Base-by-base conservation (phyloP, 2,329 filamentous ascomycete genomes). In the Fusarium sacchari region DNA sequence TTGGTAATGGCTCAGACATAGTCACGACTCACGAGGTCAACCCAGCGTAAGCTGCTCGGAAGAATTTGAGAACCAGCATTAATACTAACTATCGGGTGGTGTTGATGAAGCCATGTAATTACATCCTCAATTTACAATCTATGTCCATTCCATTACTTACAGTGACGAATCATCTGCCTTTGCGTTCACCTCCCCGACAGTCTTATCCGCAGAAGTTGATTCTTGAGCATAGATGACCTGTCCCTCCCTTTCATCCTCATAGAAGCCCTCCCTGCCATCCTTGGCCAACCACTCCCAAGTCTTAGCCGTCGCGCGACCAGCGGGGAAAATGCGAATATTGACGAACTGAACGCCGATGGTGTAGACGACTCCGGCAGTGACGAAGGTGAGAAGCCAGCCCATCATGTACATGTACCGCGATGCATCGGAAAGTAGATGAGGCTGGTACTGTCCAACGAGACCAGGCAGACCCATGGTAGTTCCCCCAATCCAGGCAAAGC, bases 401-500 rank as follows among this genome's bases (percentile, higher is more conserved):
- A 60, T 60, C 57, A 40, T 60, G 11, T 60, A 60, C 57, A 53
- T 60, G 9, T 60, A 60, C 2, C 57, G 44, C 2, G 57, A 60
- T 4, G 57, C 57, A 17, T 60, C 24, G 1, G 57, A 37, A 1
- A 60, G 46, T 1, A 60, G 34, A 28, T 60, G 34, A 3, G 59
- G 39, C n/a, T 43, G 50, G 3, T 60, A 60, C 3, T 61, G 30
- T 14, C 49, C 59, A 32, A 58, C 37, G 0, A 60, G 36, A 5
- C 57, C 57, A 12, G 57, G 34, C 6, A 60, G 6, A 3, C 57
- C 57, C 57, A 60, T 55, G 7, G 57, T 55, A 20, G 44, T 53
- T 40, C 57, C 57, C 5, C 28, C 49, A 6, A 60, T 32, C 46
- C 57, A 60, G 6, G 44, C 57, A 22, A 53, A 15, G 11, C 46